Evolutionary conservation across 768 basidiomycete genomes (phyloP), one percentile per base, ranked within the genome.

Genomic region (Collybia nuda): DNA sequence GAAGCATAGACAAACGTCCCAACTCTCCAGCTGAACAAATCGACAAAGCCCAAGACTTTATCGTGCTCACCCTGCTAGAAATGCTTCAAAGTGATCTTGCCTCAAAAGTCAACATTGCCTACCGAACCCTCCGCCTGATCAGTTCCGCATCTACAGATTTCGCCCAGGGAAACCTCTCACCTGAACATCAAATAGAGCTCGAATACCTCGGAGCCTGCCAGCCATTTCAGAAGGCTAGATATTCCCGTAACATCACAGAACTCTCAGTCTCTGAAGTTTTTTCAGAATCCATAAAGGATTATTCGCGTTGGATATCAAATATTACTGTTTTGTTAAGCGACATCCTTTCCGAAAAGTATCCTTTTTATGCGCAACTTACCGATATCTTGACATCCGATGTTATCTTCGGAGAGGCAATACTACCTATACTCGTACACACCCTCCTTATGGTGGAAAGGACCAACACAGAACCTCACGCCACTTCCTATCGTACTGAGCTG

Each of bases 381-480:
- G 67, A 79, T 1, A 78, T 94, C 21, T 64, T 95, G 18, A 63
- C 70, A 37, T 67, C 71, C 2, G 80, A 86, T 50, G 55, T 74
- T 3, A 56, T 61, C 4, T 86, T 94, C 51, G 84, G 90, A 0
- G 78, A 83, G 51, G 70, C 83, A 47, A 66, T 88, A 14, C 70
- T 96, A 5, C 92, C 95, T 0, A 68, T 89, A 23, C 73, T 97
- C 26, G 82, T 95, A 14, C 86, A 93, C 57, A 77, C 78, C 1
- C 53, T 88, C 2, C 75, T 98, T 8, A 72, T 69, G 45, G 53
- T 42, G 9, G 67, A 72, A 47, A 55, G 56, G 18, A 48, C 48
- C 29, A 43, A 40, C 44, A 55, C 59, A 24, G 15, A 48, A 52
- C 47, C 56, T n/a, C 59, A 55, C 56, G 48, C 58, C 60, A 35